Base-by-base conservation (phyloP, 352 stramenopile species). In the Phytophthora constricta region DNA sequence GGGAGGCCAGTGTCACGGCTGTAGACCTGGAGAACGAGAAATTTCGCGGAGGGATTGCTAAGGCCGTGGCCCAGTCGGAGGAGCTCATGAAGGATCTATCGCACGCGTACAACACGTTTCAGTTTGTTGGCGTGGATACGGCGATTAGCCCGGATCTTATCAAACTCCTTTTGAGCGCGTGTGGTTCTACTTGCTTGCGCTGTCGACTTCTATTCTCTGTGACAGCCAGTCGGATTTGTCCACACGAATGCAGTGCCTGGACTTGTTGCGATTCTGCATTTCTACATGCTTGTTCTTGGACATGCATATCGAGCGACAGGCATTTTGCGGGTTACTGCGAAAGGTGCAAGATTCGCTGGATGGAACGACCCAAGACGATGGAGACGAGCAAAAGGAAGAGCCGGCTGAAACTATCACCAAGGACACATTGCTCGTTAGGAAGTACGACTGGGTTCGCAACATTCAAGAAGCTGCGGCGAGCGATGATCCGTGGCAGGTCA, bases 161-260 rank as follows among this genome's bases (percentile, higher is more conserved):
- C 66, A 97, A 97, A 62, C 73, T 96, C 14, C 77, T 98, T 97
- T 98, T 31, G 84, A 96, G 52, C 85, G 93, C 7, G 94, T 96
- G n/a, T 99, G 96, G 95, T 98, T 98, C 66, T 93, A 97, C 42
- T 90, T 98, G 53, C 83, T 95, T n/a, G 83, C 89, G 27, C 71
- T 97, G 0, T 87, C 87, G 27, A 95, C 86, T 7, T 93, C 83
- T 1, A 96, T 96, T 53, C 60, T 97, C 47, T 86, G 84, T 27
- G 89, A 93, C 61, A 79, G 70, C 50, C 82, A 93, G 62, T 87
- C 84, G 10, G 84, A 96, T 68, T 58, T 95, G 62, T 89, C 81
- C 26, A 79, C 93, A 27, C 86, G 80, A 22, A 87, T 92, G 76
- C 87, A 92, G 33, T 94, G 87, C 42, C 80, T 95, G 23, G 89